These are phyloP conservation scores for Cryptococcus sp. DNA, from an alignment of 1,284 basidiomycete genomes.

Conservation along the genomic window DNA sequence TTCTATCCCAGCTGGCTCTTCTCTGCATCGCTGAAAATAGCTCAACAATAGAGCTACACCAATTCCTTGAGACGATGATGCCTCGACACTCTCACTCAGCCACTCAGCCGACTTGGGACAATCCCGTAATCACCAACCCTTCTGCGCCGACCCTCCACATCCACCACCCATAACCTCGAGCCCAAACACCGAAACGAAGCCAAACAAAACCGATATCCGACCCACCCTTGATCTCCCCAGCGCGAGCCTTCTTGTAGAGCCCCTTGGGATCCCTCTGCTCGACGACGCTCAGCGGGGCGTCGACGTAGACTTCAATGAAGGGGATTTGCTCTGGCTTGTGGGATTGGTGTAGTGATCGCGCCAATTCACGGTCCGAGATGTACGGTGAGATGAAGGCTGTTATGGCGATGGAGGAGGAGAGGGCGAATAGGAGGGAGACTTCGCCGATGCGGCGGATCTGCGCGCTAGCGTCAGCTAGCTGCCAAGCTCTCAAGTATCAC, in stretches of 20 bases:
- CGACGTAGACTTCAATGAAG: conserved; percentile 94
- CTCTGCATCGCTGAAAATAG: too few species aligned
- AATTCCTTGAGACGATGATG: too few species aligned
- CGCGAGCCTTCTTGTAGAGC: conserved; percentile 93
- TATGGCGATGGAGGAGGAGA: conserved; percentile 79
- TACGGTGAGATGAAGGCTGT: conserved; percentile 99
- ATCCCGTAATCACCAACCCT: too few species aligned
- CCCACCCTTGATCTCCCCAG: conserved; percentile 93
- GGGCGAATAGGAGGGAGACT: conserved; percentile 92
- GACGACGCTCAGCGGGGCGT: conserved; percentile 84
- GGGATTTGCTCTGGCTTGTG: conserved; percentile 59
- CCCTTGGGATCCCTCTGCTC: conserved; percentile 97
- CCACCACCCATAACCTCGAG: too few species aligned
- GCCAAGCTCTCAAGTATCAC: too few species aligned
- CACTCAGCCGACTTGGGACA: too few species aligned
- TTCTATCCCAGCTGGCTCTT: too few species aligned
- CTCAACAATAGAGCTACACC: too few species aligned
- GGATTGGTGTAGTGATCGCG: conserved; percentile 77
- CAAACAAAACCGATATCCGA: conserved; percentile 5
- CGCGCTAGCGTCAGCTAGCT: not conserved
- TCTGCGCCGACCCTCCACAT: too few species aligned
- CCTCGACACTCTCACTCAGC: too few species aligned
- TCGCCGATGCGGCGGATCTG: conserved; percentile 92
- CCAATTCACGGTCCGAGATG: conserved; percentile 79
- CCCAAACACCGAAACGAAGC: too few species aligned